Conservation (phyloP, 139 green algal species). For the Closterium sp. region DNA sequence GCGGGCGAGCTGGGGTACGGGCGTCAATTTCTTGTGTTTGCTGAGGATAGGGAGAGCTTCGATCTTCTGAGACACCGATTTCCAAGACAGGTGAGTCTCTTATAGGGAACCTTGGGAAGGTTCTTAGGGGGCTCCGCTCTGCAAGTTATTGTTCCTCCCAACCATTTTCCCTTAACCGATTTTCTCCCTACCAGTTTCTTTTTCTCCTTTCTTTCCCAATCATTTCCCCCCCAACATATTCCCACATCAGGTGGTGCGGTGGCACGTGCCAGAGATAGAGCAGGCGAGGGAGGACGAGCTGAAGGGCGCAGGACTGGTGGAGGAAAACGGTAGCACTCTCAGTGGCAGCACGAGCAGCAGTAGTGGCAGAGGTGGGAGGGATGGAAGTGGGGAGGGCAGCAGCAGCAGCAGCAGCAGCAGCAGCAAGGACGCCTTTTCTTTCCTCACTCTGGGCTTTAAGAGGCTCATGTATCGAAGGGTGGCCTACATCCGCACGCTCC, state of each 20-base stretch:
- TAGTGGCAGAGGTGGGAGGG: not conserved
- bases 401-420: not conserved
- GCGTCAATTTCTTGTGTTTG: not conserved
- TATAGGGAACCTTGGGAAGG: no score
- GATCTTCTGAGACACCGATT: not conserved
- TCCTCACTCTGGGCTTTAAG: not conserved
- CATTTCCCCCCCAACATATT: not conserved
- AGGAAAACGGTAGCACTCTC: not conserved
- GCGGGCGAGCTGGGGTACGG: not conserved
- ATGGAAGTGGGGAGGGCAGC: not conserved
- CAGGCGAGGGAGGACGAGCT: not conserved
- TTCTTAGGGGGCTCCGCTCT: no score
- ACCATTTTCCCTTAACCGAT: no score
- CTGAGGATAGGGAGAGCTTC: not conserved
- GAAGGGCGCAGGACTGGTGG: not conserved
- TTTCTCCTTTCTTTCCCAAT: not conserved
- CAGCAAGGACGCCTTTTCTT: not conserved
- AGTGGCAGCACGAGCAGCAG: not conserved
- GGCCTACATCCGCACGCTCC: not conserved
- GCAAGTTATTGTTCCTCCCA: not conserved
- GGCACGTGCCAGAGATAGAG: not conserved
- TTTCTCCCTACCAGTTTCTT: not conserved
- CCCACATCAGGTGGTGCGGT: not conserved
- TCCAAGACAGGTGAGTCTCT: no score
- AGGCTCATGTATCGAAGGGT: not conserved